A percentile compares a stretch with the other conserved stretches of the same genome.
These are phyloP conservation scores for Naganishia randhawae DNA, from an alignment of 768 basidiomycete genomes.

Conservation along the genomic window DNA sequence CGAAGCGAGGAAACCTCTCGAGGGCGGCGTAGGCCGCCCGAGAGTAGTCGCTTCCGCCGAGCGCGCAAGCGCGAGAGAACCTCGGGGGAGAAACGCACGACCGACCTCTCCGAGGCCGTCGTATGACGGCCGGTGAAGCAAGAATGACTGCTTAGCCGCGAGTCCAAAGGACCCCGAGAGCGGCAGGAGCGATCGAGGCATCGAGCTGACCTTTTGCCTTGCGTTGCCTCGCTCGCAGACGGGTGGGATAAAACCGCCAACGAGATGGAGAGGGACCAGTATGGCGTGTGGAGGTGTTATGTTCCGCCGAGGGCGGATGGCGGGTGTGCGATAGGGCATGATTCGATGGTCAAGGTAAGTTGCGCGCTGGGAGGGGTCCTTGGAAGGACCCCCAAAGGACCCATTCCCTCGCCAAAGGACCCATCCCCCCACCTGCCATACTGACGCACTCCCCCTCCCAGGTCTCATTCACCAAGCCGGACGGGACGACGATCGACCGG, in stretches of 20 bases:
- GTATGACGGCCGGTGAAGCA: not conserved
- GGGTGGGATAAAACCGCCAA: slow-evolving; percentile 80
- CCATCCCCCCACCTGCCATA: too few relatives aligned
- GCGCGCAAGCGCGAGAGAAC: too few relatives aligned
- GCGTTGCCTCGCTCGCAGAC: slow-evolving; percentile 60
- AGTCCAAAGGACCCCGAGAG: not conserved
- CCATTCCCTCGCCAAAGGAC: too few relatives aligned
- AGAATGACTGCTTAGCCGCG: too few relatives aligned
- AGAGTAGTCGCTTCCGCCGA: too few relatives aligned
- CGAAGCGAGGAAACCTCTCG: not conserved
- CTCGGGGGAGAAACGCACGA: too few relatives aligned
- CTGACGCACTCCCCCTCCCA: slow-evolving; percentile 50
- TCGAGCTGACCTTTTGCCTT: too few relatives aligned
- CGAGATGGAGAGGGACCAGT: slow-evolving; percentile 76
- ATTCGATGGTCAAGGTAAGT: slow-evolving; percentile 85
- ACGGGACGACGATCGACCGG: slow-evolving; percentile 78
- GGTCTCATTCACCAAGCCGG: slow-evolving; percentile 86
- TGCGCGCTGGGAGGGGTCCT: too few relatives aligned
- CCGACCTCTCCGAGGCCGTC: not conserved
- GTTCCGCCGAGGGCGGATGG: slow-evolving; percentile 67
- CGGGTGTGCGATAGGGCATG: slow-evolving; percentile 80
- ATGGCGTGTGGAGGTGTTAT: slow-evolving; percentile 83
- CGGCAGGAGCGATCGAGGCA: not conserved
- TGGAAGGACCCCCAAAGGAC: too few relatives aligned
- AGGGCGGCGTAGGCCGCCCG: too few relatives aligned